phyloP scores from a whole-genome alignment of 2,329 filamentous ascomycete genomes.

The Orbilia oligospora region DNA sequence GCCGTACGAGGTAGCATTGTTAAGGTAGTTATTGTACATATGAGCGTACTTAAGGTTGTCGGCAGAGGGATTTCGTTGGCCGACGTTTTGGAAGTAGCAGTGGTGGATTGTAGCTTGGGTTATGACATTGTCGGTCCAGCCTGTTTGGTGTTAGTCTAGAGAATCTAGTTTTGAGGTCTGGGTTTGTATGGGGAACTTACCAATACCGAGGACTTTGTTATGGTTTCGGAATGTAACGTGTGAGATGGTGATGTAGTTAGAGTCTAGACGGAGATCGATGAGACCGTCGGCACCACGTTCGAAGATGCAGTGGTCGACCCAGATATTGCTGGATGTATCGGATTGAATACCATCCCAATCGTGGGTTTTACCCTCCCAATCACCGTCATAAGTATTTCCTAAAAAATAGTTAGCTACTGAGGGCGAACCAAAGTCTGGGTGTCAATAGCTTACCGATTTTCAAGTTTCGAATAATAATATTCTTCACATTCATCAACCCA shows the following conservation, averaged over 20 bases:
- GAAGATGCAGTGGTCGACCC: slow-evolving; percentile 63
- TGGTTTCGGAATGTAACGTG: slow-evolving; percentile 62
- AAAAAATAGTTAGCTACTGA: neutral
- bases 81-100: slow-evolving; percentile 63
- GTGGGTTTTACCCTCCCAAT: slow-evolving; percentile 50
- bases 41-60: slow-evolving; percentile 63
- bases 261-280: slow-evolving; percentile 63
- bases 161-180: neutral
- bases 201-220: slow-evolving; percentile 64
- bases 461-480: slow-evolving; percentile 63
- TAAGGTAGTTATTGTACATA: slow-evolving; percentile 62
- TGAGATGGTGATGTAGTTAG: slow-evolving; percentile 63
- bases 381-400: slow-evolving; percentile 62
- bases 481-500: slow-evolving; percentile 60
- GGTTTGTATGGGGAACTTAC: neutral
- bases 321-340: slow-evolving; percentile 62
- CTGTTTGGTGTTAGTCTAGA: neutral
- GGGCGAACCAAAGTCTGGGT: neutral
- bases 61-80: slow-evolving; percentile 62
- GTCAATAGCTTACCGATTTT: slow-evolving; percentile 52
- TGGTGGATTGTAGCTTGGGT: slow-evolving; percentile 63
- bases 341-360: slow-evolving; percentile 64
- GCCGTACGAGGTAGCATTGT: slow-evolving; percentile 63
- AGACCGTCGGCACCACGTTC: slow-evolving; percentile 62
- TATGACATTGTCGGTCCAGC: slow-evolving; percentile 63